Evolutionary conservation across 1,284 basidiomycete species (phyloP), one percentile per base, ranked within the genome.

Genomic region (Erythrobasidium hasegawianum): DNA sequence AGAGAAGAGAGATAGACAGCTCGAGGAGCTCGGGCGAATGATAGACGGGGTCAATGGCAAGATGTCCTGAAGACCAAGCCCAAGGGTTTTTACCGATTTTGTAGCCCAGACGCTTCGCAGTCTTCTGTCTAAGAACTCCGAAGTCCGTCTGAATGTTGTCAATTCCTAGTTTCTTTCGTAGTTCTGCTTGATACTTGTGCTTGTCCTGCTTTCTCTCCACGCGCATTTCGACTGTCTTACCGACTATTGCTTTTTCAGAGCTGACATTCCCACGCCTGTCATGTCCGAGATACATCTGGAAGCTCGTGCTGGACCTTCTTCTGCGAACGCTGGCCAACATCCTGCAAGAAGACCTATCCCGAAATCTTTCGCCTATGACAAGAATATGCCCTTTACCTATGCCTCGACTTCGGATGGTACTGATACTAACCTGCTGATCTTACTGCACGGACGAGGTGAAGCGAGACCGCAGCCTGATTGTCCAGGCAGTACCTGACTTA

Each of bases 391-490:
- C 27, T 58, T 65, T 45, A 29, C 45, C 1, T 78, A 75, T 64
- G 43, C 64, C 2, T 68, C 72, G 0, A 70, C 75, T 0, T 67
- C 67, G 0, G 68, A 69, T 29, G 72, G 71, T 2, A 68, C 74
- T 49, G 76, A 78, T 52, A 57, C 73, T 8, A 79, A 79, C 69
- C 70, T 78, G 13, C 66, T 78, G 57, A 64, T 78, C 49, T 66
- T 79, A 27, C 69, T 78, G n/a, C 78, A 79, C 56, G 77, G 77
- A 0, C 70, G 78, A 8, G 73, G 74, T 71, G n/a, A n/a, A n/a
- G n/a, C n/a, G n/a, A n/a, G n/a, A n/a, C n/a, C n/a, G n/a, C n/a
- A n/a, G n/a, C n/a, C n/a, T n/a, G n/a, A n/a, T n/a, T n/a, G n/a
- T n/a, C n/a, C n/a, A n/a, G n/a, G 3, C 8, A 54, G 20, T 3